phyloP scores from a whole-genome alignment of 139 green algal genomes.

The Tetraselmis striata region DNA sequence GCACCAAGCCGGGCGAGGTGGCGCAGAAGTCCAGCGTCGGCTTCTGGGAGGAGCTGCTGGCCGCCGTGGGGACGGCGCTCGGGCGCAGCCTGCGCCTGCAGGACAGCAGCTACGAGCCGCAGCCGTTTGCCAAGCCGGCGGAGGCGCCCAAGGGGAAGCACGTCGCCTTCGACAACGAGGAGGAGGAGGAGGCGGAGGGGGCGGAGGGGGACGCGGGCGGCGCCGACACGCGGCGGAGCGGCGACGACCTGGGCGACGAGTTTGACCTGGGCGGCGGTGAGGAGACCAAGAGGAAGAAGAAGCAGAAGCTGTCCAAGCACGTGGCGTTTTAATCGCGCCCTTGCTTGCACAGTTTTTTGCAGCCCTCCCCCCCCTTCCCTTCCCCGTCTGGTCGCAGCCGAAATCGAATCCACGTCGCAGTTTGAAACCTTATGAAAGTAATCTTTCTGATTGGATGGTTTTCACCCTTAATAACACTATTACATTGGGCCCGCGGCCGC shows the following conservation, averaged over 20 bases:
- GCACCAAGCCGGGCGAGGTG: conserved; percentile 24
- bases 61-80: background rate
- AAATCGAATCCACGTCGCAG: too few species aligned
- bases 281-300: background rate
- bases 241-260: background rate
- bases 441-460: too few species aligned
- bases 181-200: background rate
- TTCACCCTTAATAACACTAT: too few species aligned
- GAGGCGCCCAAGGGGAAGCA: background rate
- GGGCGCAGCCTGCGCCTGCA: background rate
- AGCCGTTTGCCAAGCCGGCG: background rate
- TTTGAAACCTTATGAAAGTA: too few species aligned
- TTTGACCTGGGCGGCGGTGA: background rate
- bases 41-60: conserved; percentile 6
- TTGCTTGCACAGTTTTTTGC: too few species aligned
- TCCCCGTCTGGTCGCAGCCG: too few species aligned
- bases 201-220: background rate
- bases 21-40: conserved; percentile 26
- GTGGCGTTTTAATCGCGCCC: background rate
- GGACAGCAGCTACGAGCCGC: background rate
- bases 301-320: background rate
- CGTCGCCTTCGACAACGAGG: background rate
- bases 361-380: too few species aligned
- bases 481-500: too few species aligned
- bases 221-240: background rate